phyloP scores from a whole-genome alignment of 345 rosid species.

The Gossypium thurberi region DNA sequence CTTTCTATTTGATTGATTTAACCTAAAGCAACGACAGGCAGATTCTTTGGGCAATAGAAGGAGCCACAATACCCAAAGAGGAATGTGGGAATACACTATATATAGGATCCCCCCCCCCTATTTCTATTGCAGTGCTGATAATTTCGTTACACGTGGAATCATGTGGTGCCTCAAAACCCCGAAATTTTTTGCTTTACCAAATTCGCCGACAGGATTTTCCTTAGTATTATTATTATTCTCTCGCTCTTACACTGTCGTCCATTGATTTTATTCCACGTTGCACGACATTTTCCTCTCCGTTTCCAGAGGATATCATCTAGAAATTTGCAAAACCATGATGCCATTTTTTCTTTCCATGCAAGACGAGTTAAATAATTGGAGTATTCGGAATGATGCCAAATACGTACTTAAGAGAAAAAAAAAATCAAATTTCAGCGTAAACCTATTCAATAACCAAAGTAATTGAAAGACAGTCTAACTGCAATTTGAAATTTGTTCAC shows the following conservation, averaged over 20 bases:
- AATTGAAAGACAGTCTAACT: too few relatives aligned
- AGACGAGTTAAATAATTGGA: background rate
- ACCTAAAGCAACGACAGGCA: slow-evolving; percentile 4
- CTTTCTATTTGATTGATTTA: slow-evolving; percentile 6
- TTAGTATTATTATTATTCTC: too few relatives aligned
- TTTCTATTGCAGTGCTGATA: background rate
- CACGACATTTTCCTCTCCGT: background rate
- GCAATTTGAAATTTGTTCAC: too few relatives aligned
- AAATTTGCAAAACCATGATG: background rate
- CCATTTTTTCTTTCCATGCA: background rate
- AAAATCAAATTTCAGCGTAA: too few relatives aligned
- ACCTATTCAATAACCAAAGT: too few relatives aligned
- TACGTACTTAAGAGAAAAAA: too few relatives aligned
- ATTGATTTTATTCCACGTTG: slow-evolving; percentile 6
- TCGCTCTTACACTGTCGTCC: background rate
- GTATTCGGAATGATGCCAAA: background rate
- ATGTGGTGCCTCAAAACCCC: slow-evolving; percentile 8
- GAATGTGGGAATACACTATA: slow-evolving; percentile 16
- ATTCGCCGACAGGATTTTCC: slow-evolving; percentile 27
- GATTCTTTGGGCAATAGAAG: background rate
- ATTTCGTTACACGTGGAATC: slow-evolving; percentile 15
- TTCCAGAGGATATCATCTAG: background rate
- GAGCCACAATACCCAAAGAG: slow-evolving; percentile 14
- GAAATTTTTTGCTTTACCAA: background rate
- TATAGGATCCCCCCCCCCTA: slow-evolving; percentile 12